Percentiles rank a stretch among this genome's conserved stretches.
Conservation (phyloP, 78 protist genomes). For the Cyanophora paradoxa region DNA sequence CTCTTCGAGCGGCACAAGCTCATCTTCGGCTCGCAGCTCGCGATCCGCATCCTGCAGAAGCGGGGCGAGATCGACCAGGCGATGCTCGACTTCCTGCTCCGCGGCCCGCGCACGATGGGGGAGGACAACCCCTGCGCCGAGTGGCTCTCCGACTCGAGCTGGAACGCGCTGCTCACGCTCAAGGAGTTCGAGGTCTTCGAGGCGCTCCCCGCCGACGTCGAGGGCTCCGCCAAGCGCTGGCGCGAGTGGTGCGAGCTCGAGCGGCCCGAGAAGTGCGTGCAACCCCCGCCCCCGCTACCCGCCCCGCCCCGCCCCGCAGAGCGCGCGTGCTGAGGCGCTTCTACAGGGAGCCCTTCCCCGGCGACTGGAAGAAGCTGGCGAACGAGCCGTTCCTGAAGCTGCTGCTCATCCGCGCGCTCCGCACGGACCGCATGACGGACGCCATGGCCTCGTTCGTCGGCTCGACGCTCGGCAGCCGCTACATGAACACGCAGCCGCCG, state of each 20-base stretch:
- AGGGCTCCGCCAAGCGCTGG: constrained; percentile 64
- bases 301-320: too few species aligned
- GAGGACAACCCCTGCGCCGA: not conserved
- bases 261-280: constrained; percentile 72
- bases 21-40: constrained; percentile 42
- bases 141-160: constrained; percentile 48
- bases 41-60: constrained; percentile 31
- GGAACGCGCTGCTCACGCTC: constrained; percentile 47
- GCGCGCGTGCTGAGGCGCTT: too few species aligned
- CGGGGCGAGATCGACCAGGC: not conserved
- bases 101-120: constrained; percentile 18
- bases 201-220: constrained; percentile 55
- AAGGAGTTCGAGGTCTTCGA: constrained; percentile 45
- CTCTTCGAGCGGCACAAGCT: constrained; percentile 70
- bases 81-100: constrained; percentile 32
- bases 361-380: constrained; percentile 69
- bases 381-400: constrained; percentile 42
- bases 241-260: constrained; percentile 55
- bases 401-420: constrained; percentile 61
- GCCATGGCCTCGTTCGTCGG: constrained; percentile 53
- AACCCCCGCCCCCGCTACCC: too few species aligned
- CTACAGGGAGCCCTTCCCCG: constrained; percentile 68
- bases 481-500: constrained; percentile 19
- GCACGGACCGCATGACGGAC: constrained; percentile 76
- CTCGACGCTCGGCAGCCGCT: constrained; percentile 40